These are phyloP conservation scores for Mercurialis annua DNA, from an alignment of 345 rosid species.

Conservation along the genomic window DNA sequence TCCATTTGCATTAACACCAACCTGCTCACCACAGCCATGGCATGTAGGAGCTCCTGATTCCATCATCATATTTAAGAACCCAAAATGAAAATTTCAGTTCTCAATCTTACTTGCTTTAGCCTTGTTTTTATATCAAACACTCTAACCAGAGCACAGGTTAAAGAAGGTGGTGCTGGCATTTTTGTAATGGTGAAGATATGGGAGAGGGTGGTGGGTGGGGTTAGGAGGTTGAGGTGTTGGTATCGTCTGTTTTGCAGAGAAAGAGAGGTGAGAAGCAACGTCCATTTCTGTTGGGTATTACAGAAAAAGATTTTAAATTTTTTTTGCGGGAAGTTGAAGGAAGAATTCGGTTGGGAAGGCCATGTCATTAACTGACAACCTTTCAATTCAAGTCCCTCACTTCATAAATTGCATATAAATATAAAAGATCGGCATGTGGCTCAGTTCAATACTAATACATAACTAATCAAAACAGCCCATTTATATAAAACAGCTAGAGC, in stretches of 20 bases:
- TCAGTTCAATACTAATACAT: background rate
- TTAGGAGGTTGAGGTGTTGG: conserved; percentile 57
- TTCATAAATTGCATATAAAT: background rate
- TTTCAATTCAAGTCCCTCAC: conserved; percentile 19
- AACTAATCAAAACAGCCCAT: background rate
- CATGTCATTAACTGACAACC: conserved; percentile 42
- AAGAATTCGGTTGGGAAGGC: conserved; percentile 45
- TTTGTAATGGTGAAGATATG: conserved; percentile 27
- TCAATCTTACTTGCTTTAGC: background rate
- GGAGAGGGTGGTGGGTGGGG: conserved; percentile 39
- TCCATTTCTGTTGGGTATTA: background rate
- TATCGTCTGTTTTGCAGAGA: conserved; percentile 35
- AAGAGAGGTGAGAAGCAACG: conserved; percentile 28
- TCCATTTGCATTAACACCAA: conserved; percentile 60
- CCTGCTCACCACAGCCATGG: conserved; percentile 79
- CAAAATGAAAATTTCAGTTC: background rate
- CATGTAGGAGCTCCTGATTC: conserved; percentile 69
- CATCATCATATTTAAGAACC: conserved; percentile 47
- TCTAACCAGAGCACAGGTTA: conserved; percentile 16
- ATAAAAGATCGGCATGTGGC: background rate
- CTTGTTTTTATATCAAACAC: conserved; percentile 28
- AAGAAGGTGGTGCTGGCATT: conserved; percentile 16
- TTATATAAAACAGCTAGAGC: too few relatives aligned
- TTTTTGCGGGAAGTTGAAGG: conserved; percentile 66
- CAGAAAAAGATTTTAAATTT: conserved; percentile 21